Evolutionary conservation across 176 grass and related monocot genomes (phyloP).

Genomic region (Oryza brachyantha): DNA sequence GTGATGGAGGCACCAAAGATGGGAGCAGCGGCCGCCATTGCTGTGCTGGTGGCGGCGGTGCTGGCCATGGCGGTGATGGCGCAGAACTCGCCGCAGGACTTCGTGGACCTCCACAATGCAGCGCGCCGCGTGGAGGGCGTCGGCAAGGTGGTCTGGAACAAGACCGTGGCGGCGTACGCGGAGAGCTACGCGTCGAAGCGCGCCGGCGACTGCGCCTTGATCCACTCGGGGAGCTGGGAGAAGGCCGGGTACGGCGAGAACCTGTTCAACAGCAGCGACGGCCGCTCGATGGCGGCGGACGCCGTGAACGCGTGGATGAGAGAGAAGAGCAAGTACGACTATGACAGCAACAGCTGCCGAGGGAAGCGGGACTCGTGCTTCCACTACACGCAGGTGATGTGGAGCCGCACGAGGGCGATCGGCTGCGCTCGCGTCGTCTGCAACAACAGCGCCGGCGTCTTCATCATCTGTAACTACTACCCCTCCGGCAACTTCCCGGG

Average conservation of each 20-base stretch:
- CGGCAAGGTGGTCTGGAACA: constrained; percentile 36
- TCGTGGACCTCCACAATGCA: constrained; percentile 33
- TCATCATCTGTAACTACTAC: constrained; percentile 49
- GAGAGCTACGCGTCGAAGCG: constrained; percentile 29
- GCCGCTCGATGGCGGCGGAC: background rate
- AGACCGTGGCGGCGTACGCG: constrained; percentile 24
- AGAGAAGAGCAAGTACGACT: constrained; percentile 39
- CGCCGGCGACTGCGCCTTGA: background rate
- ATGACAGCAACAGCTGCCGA: constrained; percentile 24
- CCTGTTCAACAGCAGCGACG: constrained; percentile 19
- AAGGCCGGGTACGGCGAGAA: constrained; percentile 42
- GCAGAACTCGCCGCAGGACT: constrained; percentile 43
- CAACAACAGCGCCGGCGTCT: constrained; percentile 21
- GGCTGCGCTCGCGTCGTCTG: constrained; percentile 38
- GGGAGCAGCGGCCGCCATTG: no score
- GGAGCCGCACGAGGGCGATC: constrained; percentile 28
- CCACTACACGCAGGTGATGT: constrained; percentile 55
- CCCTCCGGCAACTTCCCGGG: constrained; percentile 27
- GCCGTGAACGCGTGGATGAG: constrained; percentile 26
- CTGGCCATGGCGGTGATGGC: background rate
- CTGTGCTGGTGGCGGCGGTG: background rate
- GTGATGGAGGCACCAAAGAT: no score
- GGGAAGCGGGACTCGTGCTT: constrained; percentile 6
- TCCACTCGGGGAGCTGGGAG: constrained; percentile 15
- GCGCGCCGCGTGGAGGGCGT: constrained; percentile 24